Evolutionary conservation across 2,329 filamentous ascomycete species (phyloP).

Genomic region (Colletotrichum filicis): DNA sequence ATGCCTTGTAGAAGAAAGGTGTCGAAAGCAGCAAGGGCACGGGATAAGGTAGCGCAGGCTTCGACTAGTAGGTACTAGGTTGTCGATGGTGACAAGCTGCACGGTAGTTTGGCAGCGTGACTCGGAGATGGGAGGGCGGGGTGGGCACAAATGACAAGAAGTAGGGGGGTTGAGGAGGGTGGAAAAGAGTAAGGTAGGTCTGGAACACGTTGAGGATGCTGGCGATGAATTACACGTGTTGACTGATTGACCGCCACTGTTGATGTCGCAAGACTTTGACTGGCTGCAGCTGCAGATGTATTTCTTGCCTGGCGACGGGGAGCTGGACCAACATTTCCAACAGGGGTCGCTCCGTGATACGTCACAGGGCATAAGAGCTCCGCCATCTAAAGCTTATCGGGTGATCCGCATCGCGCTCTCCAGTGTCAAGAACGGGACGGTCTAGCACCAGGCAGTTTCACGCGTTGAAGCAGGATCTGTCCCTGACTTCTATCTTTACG

Average conservation of each 20-base stretch:
- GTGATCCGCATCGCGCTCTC: neutral
- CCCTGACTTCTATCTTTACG: too few species aligned
- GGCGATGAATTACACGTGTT: constrained; percentile 24
- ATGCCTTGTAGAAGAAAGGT: too few species aligned
- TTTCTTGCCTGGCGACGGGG: neutral
- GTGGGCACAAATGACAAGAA: neutral
- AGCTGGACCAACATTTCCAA: constrained; percentile 15
- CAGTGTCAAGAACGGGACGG: neutral
- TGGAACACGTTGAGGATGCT: constrained; percentile 16
- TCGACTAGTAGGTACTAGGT: neutral
- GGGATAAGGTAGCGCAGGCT: neutral
- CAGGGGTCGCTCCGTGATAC: constrained; percentile 16
- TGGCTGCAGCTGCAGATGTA: neutral
- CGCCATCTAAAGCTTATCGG: constrained; percentile 16
- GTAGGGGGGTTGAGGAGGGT: neutral
- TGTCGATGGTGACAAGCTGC: neutral
- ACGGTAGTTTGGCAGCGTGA: constrained; percentile 6
- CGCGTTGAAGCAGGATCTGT: neutral
- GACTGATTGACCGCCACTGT: constrained; percentile 15
- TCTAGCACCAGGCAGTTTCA: neutral
- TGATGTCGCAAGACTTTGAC: neutral
- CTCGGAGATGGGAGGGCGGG: neutral
- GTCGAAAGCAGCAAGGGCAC: too few species aligned
- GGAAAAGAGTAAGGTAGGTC: neutral
- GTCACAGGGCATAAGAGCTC: constrained; percentile 15